A percentile compares a stretch with the other conserved stretches of the same genome.
Evolutionary conservation across 2,329 filamentous ascomycete species (phyloP).

Genomic region (Knufia petricola): DNA sequence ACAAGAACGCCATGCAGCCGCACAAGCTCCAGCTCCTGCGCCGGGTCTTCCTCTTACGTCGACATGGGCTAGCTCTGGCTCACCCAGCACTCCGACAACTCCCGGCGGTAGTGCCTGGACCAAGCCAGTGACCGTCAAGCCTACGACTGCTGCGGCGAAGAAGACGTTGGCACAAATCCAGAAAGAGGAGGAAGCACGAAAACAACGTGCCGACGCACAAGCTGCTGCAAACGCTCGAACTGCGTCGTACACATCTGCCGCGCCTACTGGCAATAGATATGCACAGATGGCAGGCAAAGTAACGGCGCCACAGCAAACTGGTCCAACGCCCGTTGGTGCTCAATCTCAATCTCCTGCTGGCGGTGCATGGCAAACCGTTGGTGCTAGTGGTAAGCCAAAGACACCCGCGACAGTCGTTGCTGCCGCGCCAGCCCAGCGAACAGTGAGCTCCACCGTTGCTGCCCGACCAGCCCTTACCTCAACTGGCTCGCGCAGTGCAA

Average conservation of each 20-base stretch:
- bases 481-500: conserved; percentile 37
- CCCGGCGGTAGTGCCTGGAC: conserved; percentile 37
- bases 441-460: conserved; percentile 35
- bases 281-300: conserved; percentile 85
- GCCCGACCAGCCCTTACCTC: conserved; percentile 44
- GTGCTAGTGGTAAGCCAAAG: conserved; percentile 86
- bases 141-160: conserved; percentile 44
- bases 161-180: conserved; percentile 95
- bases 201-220: conserved; percentile 58
- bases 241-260: conserved; percentile 33
- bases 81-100: conserved; percentile 54
- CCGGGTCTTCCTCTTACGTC: conserved; percentile 74
- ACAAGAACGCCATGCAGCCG: conserved; percentile 55
- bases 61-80: conserved; percentile 72
- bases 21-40: conserved; percentile 58
- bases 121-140: conserved; percentile 39
- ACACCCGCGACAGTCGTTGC: conserved; percentile 47
- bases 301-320: conserved; percentile 32
- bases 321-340: conserved; percentile 13
- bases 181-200: conserved; percentile 85
- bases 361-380: conserved; percentile 86
- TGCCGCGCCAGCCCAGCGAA: conserved; percentile 39
- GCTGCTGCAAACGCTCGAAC: conserved; percentile 35
- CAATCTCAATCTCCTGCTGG: conserved; percentile 34
- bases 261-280: conserved; percentile 68